phyloP scores from a whole-genome alignment of 768 basidiomycete genomes.

The Stropharia rugosoannulata region DNA sequence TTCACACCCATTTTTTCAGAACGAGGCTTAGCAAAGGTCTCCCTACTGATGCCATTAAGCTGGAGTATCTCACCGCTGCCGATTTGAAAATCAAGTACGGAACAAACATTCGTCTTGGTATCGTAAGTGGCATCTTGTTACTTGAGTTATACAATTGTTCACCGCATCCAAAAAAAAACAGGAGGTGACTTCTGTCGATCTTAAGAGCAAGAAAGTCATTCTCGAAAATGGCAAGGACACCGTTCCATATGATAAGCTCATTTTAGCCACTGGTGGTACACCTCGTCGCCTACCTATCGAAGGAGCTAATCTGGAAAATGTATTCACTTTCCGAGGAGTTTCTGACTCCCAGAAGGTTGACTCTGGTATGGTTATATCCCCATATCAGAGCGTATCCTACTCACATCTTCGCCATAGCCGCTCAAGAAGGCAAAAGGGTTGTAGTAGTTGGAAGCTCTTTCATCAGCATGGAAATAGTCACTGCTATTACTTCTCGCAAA shows the following conservation, averaged over 20 bases:
- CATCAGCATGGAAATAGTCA: slow-evolving; percentile 91
- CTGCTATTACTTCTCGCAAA: slow-evolving; percentile 68
- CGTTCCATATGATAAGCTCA: slow-evolving; percentile 70
- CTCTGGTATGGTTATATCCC: slow-evolving; percentile 42
- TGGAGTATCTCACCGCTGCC: slow-evolving; percentile 69
- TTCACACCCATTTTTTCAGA: slow-evolving; percentile 30
- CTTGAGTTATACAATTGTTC: background rate
- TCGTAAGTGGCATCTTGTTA: slow-evolving; percentile 34
- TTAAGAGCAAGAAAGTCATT: slow-evolving; percentile 58
- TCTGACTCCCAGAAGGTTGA: slow-evolving; percentile 72
- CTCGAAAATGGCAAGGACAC: slow-evolving; percentile 59
- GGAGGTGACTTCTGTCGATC: slow-evolving; percentile 72
- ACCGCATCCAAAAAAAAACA: slow-evolving; percentile 19
- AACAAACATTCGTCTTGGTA: slow-evolving; percentile 60
- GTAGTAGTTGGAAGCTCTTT: slow-evolving; percentile 89
- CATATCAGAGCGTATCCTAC: background rate
- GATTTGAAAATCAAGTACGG: slow-evolving; percentile 77
- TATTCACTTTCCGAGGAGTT: slow-evolving; percentile 72
- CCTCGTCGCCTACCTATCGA: slow-evolving; percentile 78
- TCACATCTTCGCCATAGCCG: slow-evolving; percentile 34
- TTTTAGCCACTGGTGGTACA: slow-evolving; percentile 75
- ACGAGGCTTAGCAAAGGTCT: slow-evolving; percentile 90
- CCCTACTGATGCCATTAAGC: slow-evolving; percentile 72
- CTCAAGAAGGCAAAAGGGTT: slow-evolving; percentile 69
- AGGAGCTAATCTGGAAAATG: slow-evolving; percentile 71